phyloP scores from a whole-genome alignment of 2,329 filamentous ascomycete species.

The Aspergillus awamori region DNA sequence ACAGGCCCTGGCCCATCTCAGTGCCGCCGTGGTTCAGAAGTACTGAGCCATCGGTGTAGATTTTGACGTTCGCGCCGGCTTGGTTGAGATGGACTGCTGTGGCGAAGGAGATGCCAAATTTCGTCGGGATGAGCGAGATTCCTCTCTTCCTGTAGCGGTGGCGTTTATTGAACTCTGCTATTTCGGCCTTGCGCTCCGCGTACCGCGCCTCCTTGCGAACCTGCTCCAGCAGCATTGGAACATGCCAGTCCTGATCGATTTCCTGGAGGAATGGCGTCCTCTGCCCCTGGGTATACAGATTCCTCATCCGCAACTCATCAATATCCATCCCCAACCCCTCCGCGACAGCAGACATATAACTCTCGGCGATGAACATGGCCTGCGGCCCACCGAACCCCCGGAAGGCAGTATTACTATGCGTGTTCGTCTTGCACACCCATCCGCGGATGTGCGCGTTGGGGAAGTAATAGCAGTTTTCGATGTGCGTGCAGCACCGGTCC shows the following conservation, averaged over 20 bases:
- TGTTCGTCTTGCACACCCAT: constrained; percentile 30
- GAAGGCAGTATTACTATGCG: constrained; percentile 28
- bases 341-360: constrained; percentile 24
- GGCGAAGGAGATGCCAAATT: constrained; percentile 32
- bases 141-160: constrained; percentile 29
- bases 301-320: constrained; percentile 24
- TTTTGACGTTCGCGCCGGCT: constrained; percentile 23
- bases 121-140: constrained; percentile 27
- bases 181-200: constrained; percentile 8
- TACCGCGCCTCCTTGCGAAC: constrained; percentile 20
- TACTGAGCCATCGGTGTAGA: constrained; percentile 29
- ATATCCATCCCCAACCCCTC: constrained; percentile 24
- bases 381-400: constrained; percentile 31
- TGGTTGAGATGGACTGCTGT: constrained; percentile 32
- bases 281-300: constrained; percentile 26
- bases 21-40: constrained; percentile 30
- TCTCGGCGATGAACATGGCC: constrained; percentile 29
- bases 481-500: constrained; percentile 28
- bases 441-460: constrained; percentile 27
- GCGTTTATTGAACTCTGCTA: constrained; percentile 19
- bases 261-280: constrained; percentile 27
- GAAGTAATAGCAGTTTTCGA: constrained; percentile 30
- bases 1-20: constrained; percentile 32
- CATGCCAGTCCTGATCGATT: constrained; percentile 31
- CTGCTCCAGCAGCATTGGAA: constrained; percentile 28